These are phyloP conservation scores for Neonectria faginata DNA, from an alignment of 2,329 filamentous ascomycete genomes.

Conservation along the genomic window DNA sequence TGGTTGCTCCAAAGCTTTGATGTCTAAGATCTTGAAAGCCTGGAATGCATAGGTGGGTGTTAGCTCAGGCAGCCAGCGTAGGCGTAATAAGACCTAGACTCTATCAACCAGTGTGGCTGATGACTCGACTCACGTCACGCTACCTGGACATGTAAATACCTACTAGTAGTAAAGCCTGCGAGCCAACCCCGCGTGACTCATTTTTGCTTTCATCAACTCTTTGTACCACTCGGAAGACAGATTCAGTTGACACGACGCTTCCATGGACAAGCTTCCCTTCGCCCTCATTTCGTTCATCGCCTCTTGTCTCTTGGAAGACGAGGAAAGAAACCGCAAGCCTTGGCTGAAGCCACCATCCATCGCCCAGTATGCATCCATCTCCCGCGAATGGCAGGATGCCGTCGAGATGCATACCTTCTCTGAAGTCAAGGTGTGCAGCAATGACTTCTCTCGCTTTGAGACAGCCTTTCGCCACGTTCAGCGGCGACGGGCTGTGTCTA, in stretches of 20 bases:
- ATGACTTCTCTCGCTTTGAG: conserved; percentile 3
- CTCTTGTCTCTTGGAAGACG: conserved; percentile 10
- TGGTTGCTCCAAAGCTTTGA: no score
- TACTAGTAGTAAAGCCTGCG: not conserved
- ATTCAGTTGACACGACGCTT: not conserved
- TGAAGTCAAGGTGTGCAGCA: not conserved
- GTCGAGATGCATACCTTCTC: conserved; percentile 8
- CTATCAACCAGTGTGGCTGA: not conserved
- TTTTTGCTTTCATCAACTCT: not conserved
- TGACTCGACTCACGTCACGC: not conserved
- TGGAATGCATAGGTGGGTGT: no score
- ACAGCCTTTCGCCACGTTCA: not conserved
- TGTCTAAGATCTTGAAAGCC: no score
- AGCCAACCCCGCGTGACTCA: not conserved
- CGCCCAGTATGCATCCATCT: conserved; percentile 19
- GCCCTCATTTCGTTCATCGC: not conserved
- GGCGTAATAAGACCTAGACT: not conserved
- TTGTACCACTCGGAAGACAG: not conserved
- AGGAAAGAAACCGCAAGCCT: conserved; percentile 6
- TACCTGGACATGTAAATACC: not conserved
- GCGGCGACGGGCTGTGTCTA: not conserved
- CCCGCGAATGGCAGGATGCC: conserved; percentile 15
- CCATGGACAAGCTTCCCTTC: not conserved
- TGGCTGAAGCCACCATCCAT: conserved; percentile 10
- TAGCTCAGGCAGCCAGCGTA: no score